These are phyloP conservation scores for Neurospora sp. DNA, from an alignment of 495 filamentous ascomycete genomes.

Conservation along the genomic window DNA sequence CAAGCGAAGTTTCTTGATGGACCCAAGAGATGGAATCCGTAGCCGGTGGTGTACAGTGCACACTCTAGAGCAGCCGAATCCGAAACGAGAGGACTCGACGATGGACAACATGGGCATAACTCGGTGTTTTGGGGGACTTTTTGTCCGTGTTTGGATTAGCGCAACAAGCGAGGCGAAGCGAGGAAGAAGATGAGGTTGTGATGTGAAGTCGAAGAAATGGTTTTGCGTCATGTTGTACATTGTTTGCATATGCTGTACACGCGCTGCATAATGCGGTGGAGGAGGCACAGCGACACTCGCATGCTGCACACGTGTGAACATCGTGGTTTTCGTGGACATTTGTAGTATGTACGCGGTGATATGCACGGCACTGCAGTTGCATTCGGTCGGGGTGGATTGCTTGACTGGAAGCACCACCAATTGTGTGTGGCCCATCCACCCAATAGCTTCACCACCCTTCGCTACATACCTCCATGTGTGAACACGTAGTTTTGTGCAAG, in stretches of 20 bases:
- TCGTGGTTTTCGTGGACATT: neutral
- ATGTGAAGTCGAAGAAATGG: neutral
- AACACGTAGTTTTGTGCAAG: neutral
- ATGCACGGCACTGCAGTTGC: neutral
- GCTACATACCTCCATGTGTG: neutral
- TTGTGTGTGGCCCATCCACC: neutral
- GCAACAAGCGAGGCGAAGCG: neutral
- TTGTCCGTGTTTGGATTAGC: neutral
- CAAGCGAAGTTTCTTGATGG: neutral
- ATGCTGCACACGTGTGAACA: neutral
- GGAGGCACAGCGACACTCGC: neutral
- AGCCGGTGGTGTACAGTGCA: neutral
- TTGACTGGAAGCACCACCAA: neutral
- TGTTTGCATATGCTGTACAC: neutral
- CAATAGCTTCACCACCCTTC: neutral
- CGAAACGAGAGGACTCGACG: neutral
- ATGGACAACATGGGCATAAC: neutral
- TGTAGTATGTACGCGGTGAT: neutral
- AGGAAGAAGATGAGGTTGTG: neutral
- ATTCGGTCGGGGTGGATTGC: neutral
- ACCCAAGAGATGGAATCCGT: neutral
- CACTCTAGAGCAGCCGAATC: neutral
- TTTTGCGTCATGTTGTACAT: neutral
- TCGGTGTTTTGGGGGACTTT: neutral
- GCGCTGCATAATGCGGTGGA: neutral